phyloP scores from a whole-genome alignment of 2,329 filamentous ascomycete species.

The Clarireedia monteithiana region DNA sequence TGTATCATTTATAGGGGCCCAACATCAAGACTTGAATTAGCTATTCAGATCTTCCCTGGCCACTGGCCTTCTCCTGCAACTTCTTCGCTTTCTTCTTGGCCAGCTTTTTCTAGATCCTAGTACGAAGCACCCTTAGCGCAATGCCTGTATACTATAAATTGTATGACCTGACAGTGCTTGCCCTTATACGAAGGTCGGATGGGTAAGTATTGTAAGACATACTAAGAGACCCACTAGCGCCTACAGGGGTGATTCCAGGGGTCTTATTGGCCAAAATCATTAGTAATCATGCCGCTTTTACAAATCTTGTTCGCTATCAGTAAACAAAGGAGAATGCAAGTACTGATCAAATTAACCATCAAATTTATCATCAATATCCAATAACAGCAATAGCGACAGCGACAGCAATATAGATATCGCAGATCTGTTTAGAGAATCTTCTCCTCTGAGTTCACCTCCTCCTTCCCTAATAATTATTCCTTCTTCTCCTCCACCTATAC shows the following conservation, averaged over 20 bases:
- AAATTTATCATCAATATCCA: background rate
- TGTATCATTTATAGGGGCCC: no score
- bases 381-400: background rate
- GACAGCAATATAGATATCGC: background rate
- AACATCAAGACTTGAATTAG: no score
- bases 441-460: background rate
- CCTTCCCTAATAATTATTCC: background rate
- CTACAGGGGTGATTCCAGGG: background rate
- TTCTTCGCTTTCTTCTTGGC: no score
- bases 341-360: background rate
- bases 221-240: background rate
- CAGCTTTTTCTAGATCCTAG: no score
- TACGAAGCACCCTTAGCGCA: no score
- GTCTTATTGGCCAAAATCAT: background rate
- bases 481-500: no score
- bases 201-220: background rate
- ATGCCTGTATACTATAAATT: no score
- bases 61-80: no score
- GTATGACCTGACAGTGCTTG: no score
- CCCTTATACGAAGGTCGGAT: background rate
- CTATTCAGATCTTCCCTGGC: no score
- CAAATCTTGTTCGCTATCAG: background rate
- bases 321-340: background rate
- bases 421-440: background rate
- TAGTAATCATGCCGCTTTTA: background rate